Percentiles rank a stretch among this genome's conserved stretches.
Evolutionary conservation across 768 basidiomycete species (phyloP).

Genomic region (Mrakia gelida): DNA sequence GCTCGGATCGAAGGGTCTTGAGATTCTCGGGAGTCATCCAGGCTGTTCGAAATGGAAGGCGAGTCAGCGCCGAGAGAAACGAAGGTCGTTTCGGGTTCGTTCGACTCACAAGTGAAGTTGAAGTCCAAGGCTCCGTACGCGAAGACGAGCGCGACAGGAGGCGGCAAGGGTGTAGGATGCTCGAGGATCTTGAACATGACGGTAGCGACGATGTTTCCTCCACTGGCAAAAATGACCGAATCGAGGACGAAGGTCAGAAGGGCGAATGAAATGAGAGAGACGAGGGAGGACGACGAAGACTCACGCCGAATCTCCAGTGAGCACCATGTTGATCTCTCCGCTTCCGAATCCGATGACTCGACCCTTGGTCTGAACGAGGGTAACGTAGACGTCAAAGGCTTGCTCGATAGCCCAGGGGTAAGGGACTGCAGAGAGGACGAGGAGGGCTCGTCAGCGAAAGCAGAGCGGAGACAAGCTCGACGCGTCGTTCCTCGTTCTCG

Average conservation of each 20-base stretch:
- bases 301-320: conserved; percentile 96
- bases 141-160: conserved; percentile 76
- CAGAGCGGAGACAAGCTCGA: not conserved
- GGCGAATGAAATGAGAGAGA: not conserved
- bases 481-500: not conserved
- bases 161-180: conserved; percentile 53
- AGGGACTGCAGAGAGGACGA: conserved; percentile 60
- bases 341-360: conserved; percentile 81
- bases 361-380: conserved; percentile 75
- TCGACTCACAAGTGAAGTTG: conserved; percentile 68
- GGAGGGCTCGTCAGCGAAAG: not conserved
- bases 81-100: too few relatives aligned
- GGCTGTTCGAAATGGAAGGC: conserved; percentile 89
- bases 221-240: conserved; percentile 60
- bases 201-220: conserved; percentile 78
- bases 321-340: conserved; percentile 66
- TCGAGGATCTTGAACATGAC: conserved; percentile 83
- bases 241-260: too few relatives aligned
- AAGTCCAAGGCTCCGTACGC: conserved; percentile 93
- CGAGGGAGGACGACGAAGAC: conserved; percentile 43
- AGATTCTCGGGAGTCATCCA: conserved; percentile 75
- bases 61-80: conserved; percentile 57
- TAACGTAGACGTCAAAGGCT: conserved; percentile 73
- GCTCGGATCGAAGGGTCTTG: conserved; percentile 77
- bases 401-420: conserved; percentile 89